A percentile compares a stretch with the other conserved stretches of the same genome.
phyloP scores from a whole-genome alignment of 1,284 basidiomycete species.

The Boletellus deceptivus region DNA sequence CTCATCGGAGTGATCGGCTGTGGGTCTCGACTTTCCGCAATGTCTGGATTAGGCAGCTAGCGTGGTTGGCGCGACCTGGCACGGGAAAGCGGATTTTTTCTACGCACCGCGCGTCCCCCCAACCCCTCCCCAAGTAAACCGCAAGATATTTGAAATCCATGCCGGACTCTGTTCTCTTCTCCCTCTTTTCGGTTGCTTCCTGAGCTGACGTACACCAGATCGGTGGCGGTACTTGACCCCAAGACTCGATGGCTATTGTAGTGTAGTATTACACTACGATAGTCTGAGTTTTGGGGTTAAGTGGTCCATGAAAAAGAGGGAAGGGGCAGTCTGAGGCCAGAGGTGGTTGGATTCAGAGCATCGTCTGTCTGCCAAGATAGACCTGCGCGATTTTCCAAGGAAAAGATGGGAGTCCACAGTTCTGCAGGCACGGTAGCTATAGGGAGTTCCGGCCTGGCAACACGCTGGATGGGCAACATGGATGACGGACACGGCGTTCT shows the following conservation, averaged over 20 bases:
- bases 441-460: no score
- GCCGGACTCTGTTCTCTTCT: neutral
- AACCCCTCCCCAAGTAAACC: no score
- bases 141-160: constrained; percentile 22
- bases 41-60: neutral
- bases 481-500: no score
- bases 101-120: no score
- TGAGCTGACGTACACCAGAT: neutral
- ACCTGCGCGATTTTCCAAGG: neutral
- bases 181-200: neutral
- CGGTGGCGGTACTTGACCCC: constrained; percentile 1
- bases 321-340: neutral
- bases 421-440: no score
- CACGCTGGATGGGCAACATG: no score
- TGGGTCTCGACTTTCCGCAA: constrained; percentile 6
- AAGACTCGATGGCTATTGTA: no score
- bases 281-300: constrained; percentile 4
- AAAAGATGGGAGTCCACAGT: neutral
- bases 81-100: no score
- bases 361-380: neutral
- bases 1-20: constrained; percentile 14
- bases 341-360: neutral
- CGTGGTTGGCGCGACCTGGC: neutral
- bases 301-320: neutral
- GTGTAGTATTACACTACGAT: no score